Conservation (phyloP, 805 yeast genomes). For the Pichia insulana region DNA sequence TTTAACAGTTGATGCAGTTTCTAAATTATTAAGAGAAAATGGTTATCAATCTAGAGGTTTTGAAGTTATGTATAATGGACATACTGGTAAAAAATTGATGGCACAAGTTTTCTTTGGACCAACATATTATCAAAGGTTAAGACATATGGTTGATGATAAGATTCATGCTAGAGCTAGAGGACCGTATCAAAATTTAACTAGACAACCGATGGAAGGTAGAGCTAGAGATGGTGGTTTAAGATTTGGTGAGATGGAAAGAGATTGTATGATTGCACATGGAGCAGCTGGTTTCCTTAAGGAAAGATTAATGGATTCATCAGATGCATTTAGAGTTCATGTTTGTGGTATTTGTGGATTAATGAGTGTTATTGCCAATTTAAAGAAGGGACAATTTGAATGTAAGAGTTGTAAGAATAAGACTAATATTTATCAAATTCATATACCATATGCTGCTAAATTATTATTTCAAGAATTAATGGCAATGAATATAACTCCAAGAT, state of each 20-base stretch:
- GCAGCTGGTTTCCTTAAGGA: conserved; percentile 98
- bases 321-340: conserved; percentile 95
- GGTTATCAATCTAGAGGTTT: conserved; percentile 98
- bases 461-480: conserved; percentile 99
- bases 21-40: conserved; percentile 83
- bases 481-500: conserved; percentile 95
- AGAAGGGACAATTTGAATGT: conserved; percentile 97
- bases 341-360: conserved; percentile 98
- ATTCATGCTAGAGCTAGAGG: conserved; percentile 99
- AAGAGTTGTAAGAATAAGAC: conserved; percentile 98
- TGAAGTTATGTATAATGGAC: conserved; percentile 98
- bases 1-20: conserved; percentile 95
- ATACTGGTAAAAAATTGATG: conserved; percentile 95
- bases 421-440: conserved; percentile 92
- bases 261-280: conserved; percentile 99
- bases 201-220: conserved; percentile 99
- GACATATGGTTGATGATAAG: conserved; percentile 99
- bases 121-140: conserved; percentile 94
- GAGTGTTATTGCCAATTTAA: conserved; percentile 95
- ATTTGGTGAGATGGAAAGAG: conserved; percentile 99
- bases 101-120: conserved; percentile 99
- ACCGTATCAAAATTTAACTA: conserved; percentile 92
- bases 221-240: conserved; percentile 98
- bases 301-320: conserved; percentile 97
- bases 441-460: conserved; percentile 97